A percentile compares a stretch with the other conserved stretches of the same genome.
Evolutionary conservation across 192 early-diverging fungal genomes (phyloP).

Genomic region (Coemansia sp.): DNA sequence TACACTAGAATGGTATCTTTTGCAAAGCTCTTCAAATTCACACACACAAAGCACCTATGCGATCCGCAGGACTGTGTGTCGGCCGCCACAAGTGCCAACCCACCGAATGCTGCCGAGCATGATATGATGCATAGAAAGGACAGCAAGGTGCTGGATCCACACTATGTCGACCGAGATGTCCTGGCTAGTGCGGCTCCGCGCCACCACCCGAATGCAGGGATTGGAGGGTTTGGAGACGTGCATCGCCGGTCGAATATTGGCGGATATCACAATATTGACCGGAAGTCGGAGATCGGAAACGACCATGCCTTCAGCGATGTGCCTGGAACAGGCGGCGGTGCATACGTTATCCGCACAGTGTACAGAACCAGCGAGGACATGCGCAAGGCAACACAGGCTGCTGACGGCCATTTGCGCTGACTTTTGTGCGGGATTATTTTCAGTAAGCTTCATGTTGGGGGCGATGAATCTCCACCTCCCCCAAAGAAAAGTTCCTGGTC

Average conservation of each 20-base stretch:
- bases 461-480: no score
- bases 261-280: slow-evolving; percentile 25
- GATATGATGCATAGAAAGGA: neutral
- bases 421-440: neutral
- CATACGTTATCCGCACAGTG: neutral
- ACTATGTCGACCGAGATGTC: slow-evolving; percentile 2
- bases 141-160: neutral
- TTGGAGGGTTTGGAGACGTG: slow-evolving; percentile 25
- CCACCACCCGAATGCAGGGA: slow-evolving; percentile 27
- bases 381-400: neutral
- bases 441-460: neutral
- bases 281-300: slow-evolving; percentile 32
- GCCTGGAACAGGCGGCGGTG: neutral
- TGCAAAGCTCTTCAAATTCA: slow-evolving; percentile 11
- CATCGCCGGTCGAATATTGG: slow-evolving; percentile 25
- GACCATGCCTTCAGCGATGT: slow-evolving; percentile 19
- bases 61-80: slow-evolving; percentile 35
- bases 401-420: neutral
- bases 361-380: neutral
- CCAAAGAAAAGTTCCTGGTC: no score
- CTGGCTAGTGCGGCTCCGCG: neutral
- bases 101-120: slow-evolving; percentile 21
- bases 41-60: slow-evolving; percentile 10
- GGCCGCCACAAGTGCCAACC: slow-evolving; percentile 16
- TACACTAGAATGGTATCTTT: slow-evolving; percentile 1